A percentile compares a stretch with the other conserved stretches of the same genome.
Evolutionary conservation across 305 asterid genomes (phyloP).

Genomic region (Ajuga reptans): DNA sequence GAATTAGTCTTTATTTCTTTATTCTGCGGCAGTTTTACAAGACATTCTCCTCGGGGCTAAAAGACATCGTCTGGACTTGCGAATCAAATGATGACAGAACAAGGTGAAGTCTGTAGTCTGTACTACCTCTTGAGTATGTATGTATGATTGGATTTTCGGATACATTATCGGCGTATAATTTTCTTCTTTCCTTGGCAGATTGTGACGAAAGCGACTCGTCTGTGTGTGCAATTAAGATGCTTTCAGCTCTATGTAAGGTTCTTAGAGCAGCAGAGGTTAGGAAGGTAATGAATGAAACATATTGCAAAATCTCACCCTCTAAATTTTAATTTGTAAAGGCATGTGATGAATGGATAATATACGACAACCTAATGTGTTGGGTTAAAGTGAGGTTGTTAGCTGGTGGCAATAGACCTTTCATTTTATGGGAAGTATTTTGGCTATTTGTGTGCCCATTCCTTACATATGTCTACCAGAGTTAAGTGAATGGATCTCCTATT

Average conservation of each 20-base stretch:
- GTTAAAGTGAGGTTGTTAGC: too few relatives aligned
- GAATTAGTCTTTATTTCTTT: neutral
- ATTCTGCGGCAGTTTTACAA: constrained; percentile 54
- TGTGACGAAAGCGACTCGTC: neutral
- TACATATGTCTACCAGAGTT: too few relatives aligned
- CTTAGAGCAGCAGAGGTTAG: too few relatives aligned
- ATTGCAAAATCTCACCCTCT: neutral
- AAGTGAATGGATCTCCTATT: too few relatives aligned
- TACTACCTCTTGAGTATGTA: neutral
- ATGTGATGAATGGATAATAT: too few relatives aligned
- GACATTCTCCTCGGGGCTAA: constrained; percentile 56
- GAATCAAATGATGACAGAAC: constrained; percentile 36
- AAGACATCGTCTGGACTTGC: constrained; percentile 64
- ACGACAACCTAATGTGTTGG: too few relatives aligned
- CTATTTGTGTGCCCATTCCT: too few relatives aligned
- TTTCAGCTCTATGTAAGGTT: too few relatives aligned
- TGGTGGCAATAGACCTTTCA: too few relatives aligned
- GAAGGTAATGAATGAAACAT: neutral
- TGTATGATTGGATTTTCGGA: neutral
- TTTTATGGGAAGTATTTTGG: too few relatives aligned
- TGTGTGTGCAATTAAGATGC: neutral
- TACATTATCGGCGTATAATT: neutral
- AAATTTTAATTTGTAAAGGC: too few relatives aligned
- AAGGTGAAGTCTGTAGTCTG: constrained; percentile 21
- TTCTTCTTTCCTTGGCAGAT: neutral